Evolutionary conservation across 768 basidiomycete species (phyloP), one percentile per base, ranked within the genome.

Genomic region (Psilocybe sp.): DNA sequence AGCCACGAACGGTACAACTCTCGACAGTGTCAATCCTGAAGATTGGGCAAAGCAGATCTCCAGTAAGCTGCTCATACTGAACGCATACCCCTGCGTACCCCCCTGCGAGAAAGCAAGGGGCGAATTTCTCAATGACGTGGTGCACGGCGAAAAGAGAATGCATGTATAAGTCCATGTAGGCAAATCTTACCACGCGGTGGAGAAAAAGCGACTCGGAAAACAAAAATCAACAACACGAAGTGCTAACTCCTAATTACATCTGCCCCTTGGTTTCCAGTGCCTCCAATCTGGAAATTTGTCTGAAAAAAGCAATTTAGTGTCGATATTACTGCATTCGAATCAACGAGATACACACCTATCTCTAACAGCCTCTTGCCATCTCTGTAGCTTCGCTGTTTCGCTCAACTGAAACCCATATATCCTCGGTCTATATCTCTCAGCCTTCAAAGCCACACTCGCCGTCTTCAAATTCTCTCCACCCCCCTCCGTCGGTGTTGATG

Each of bases 391-490:
- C 14, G 96, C 96, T 52, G 82, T 85, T 73, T 98, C 97, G 61
- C 98, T 81, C 33, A 98, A 74, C 69, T 94, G 92, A 79, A 99
- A 99, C 1, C 97, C 97, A 68, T 98, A 98, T 46, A 98, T 95
- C 63, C 85, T 84, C 31, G 96, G 95, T 47, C 90, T 77, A 67
- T 97, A 95, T 57, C 92, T 68, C 64, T 98, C 97, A 20, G 92
- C 91, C 70, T 96, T 96, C 49, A 89, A 61, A 7, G 95, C 95
- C 2, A 82, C 90, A 39, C 72, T 77, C 10, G 92, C 85, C 2
- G 94, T 97, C 61, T 84, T 92, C 39, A 84, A 75, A 3, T 75
- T 71, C 65, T 87, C 87, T 15, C 82, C 84, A 3, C 82, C 77
- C 14, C 78, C 78, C 58, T 81, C 81, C 5, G 74, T 59, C 4